Conservation (phyloP, 2,329 filamentous ascomycete species). For the Aspergillus pseudoterreus region DNA sequence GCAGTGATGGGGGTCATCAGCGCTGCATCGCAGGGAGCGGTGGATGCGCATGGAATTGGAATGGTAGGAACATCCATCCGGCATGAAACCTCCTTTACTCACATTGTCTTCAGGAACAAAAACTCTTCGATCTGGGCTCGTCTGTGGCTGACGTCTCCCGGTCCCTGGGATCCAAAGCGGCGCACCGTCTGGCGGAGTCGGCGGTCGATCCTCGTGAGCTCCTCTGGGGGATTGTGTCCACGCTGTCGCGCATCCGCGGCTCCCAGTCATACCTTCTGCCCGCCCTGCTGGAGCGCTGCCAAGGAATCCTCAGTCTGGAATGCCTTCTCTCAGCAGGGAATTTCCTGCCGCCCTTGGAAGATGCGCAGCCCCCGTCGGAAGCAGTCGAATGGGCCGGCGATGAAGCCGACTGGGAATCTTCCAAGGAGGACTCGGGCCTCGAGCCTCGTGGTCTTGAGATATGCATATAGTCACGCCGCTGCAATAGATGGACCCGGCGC, state of each 20-base stretch:
- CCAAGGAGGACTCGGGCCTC: background rate
- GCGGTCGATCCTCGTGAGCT: slow-evolving; percentile 32
- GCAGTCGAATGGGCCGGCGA: background rate
- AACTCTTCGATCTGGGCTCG: slow-evolving; percentile 33
- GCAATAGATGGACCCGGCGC: too few relatives aligned
- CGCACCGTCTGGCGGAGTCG: slow-evolving; percentile 27
- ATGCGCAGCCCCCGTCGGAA: slow-evolving; percentile 10
- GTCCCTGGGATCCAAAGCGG: slow-evolving; percentile 26
- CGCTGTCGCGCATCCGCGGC: slow-evolving; percentile 36
- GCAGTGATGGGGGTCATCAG: slow-evolving; percentile 65
- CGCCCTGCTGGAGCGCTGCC: slow-evolving; percentile 28
- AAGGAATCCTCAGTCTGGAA: slow-evolving; percentile 28
- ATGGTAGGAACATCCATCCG: slow-evolving; percentile 53
- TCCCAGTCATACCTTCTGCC: slow-evolving; percentile 37
- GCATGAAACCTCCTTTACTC: background rate
- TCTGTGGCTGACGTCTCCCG: slow-evolving; percentile 32
- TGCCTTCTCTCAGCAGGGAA: slow-evolving; percentile 27
- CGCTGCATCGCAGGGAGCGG: slow-evolving; percentile 68
- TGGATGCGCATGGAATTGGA: slow-evolving; percentile 72
- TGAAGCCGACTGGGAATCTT: background rate
- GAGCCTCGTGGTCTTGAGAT: background rate
- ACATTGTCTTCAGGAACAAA: slow-evolving; percentile 30
- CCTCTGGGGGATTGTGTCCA: slow-evolving; percentile 38
- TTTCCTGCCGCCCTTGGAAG: slow-evolving; percentile 18
- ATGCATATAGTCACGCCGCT: background rate